Base-by-base conservation (phyloP, 495 filamentous ascomycete species). In the Pseudoneurospora amorphoporcata region DNA sequence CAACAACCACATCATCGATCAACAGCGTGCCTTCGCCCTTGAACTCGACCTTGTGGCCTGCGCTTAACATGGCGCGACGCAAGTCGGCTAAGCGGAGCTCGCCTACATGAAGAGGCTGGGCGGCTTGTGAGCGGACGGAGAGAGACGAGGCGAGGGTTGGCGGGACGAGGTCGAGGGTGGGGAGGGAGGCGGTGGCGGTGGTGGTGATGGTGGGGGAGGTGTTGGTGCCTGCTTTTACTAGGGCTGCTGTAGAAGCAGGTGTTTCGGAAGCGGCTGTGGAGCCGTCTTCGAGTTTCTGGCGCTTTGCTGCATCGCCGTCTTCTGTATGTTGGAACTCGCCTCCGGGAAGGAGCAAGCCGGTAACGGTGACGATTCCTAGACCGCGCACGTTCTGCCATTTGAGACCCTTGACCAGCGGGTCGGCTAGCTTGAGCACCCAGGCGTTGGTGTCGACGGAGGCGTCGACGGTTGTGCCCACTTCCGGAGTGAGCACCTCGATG, bases 401-500 rank as follows among this genome's bases (percentile, higher is more conserved):
- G 32, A 99, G 83, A 35, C 90, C 88, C 76, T 91, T 91, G 39
- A 95, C 90, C 37, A 99, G 88, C 47, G 86, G 83, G 72, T 94
- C 92, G 71, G 91, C 92, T 39, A 99, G 86, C 77, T 93, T 97
- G 69, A 98, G 91, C 38, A 91, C 90, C 95, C 95, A 99, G 32
- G 95, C 95, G 79, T 98, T 98, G 8, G 94, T 98, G 76, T 99
- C 95, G 43, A 98, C 94, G 75, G 94, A 97, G 16, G 95, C 95
- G 79, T 98, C 90, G 68, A 98, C 86, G 3, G 84, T 82, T 69
- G 86, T 82, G 17, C 94, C 93, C 42, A 91, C 84, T 14, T 77
- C 79, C 2, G 96, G 95, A 0, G 93, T 94, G 81, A 94, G 95
- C 23, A 98, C 91, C 72, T 91, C 89, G 72, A 86, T 38, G 41